These are phyloP conservation scores for Termitomyces sp. DNA, from an alignment of 768 basidiomycete genomes.

Conservation along the genomic window DNA sequence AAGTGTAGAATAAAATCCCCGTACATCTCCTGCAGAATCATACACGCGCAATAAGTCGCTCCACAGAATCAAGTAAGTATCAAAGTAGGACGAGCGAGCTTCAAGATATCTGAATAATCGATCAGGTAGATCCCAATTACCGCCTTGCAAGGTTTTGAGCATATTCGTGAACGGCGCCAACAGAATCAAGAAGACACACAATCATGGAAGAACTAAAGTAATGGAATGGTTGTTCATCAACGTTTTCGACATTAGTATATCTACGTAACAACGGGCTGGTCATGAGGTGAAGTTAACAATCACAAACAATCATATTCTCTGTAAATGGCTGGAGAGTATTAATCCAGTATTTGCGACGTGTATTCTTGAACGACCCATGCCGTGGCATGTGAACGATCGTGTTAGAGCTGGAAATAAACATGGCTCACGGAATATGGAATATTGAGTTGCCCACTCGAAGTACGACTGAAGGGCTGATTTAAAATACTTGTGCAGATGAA, in stretches of 20 bases:
- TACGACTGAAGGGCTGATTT: slow-evolving; percentile 89
- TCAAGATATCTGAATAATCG: slow-evolving; percentile 64
- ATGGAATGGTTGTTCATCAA: slow-evolving; percentile 85
- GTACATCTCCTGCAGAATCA: slow-evolving; percentile 76
- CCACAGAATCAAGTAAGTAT: neutral
- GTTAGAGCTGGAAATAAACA: neutral
- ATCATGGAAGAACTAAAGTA: slow-evolving; percentile 98
- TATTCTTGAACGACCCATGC: slow-evolving; percentile 92
- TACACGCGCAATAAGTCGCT: slow-evolving; percentile 81
- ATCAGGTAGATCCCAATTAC: slow-evolving; percentile 92
- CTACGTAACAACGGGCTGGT: slow-evolving; percentile 67
- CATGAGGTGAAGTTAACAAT: neutral
- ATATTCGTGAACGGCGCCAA: slow-evolving; percentile 89
- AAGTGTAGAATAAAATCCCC: slow-evolving; percentile 87
- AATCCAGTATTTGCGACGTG: slow-evolving; percentile 59
- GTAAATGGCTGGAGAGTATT: slow-evolving; percentile 54
- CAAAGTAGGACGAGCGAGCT: neutral
- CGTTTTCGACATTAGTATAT: slow-evolving; percentile 69
- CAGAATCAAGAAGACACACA: slow-evolving; percentile 85
- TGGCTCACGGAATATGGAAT: slow-evolving; percentile 79
- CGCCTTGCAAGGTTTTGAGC: slow-evolving; percentile 92
- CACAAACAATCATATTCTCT: slow-evolving; percentile 54
- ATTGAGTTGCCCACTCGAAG: slow-evolving; percentile 94
- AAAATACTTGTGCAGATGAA: slow-evolving; percentile 86
- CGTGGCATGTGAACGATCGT: slow-evolving; percentile 20